These are phyloP conservation scores for Talaromyces sp. DNA, from an alignment of 2,329 filamentous ascomycete species.

Conservation along the genomic window DNA sequence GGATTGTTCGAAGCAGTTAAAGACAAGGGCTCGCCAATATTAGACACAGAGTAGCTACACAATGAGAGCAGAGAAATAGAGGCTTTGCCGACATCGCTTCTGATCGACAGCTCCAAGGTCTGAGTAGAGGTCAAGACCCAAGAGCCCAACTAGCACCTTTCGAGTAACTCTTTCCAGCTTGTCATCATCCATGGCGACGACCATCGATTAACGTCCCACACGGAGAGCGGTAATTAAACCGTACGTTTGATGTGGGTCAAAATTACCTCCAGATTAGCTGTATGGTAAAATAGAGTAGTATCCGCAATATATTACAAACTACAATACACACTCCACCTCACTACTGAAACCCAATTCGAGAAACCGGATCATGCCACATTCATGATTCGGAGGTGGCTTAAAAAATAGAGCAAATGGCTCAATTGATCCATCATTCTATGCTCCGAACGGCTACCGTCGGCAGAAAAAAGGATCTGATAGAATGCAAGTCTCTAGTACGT, in stretches of 20 bases:
- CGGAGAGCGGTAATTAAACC: background rate
- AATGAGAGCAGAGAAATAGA: background rate
- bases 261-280: background rate
- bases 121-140: background rate
- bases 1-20: background rate
- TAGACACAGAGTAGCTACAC: background rate
- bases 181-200: background rate
- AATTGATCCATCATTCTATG: background rate
- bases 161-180: background rate
- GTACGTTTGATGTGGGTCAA: background rate
- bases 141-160: background rate
- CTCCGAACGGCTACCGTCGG: background rate
- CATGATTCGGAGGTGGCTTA: background rate
- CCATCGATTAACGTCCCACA: background rate
- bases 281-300: background rate
- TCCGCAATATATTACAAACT: background rate
- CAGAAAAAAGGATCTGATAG: background rate
- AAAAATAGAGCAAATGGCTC: background rate
- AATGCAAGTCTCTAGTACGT: background rate
- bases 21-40: background rate
- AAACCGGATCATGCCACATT: background rate
- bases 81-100: slow-evolving; percentile 1
- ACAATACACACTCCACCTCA: background rate
- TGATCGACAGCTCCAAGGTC: background rate
- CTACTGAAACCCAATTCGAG: background rate